A percentile compares a stretch with the other conserved stretches of the same genome.
Conservation (phyloP, 768 basidiomycete genomes). For the Nidularia pulvinata region DNA sequence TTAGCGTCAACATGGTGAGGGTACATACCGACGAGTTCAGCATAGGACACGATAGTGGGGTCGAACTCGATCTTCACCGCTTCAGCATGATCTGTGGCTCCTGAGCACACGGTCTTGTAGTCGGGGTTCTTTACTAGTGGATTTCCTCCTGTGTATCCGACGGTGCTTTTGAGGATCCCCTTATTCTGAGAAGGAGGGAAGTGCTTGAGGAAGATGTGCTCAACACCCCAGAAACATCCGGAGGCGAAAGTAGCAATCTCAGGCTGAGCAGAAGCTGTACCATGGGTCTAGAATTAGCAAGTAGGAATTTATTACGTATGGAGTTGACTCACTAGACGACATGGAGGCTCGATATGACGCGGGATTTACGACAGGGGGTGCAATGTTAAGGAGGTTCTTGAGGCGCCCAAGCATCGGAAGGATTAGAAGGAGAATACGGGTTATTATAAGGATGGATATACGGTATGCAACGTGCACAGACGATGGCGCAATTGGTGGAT, state of each 20-base stretch:
- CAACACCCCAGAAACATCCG: constrained; percentile 88
- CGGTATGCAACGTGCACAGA: too few relatives aligned
- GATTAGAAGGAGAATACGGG: too few relatives aligned
- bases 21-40: constrained; percentile 79
- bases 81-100: constrained; percentile 88
- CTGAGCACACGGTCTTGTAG: constrained; percentile 79
- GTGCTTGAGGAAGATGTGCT: constrained; percentile 83
- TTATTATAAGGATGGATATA: too few relatives aligned
- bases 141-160: constrained; percentile 82
- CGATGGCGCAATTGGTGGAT: too few relatives aligned
- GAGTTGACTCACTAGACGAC: background rate
- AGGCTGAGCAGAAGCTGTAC: constrained; percentile 14
- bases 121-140: constrained; percentile 50
- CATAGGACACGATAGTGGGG: constrained; percentile 74
- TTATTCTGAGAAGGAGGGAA: constrained; percentile 71
- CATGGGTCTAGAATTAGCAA: background rate
- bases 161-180: constrained; percentile 72
- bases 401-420: too few relatives aligned
- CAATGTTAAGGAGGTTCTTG: too few relatives aligned
- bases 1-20: background rate
- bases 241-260: constrained; percentile 48
- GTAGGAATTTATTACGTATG: background rate
- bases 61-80: constrained; percentile 87
- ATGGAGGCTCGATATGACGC: background rate
- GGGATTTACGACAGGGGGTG: too few relatives aligned